These are phyloP conservation scores for Kazachstania kunashirensis DNA, from an alignment of 805 yeast species.

Conservation along the genomic window DNA sequence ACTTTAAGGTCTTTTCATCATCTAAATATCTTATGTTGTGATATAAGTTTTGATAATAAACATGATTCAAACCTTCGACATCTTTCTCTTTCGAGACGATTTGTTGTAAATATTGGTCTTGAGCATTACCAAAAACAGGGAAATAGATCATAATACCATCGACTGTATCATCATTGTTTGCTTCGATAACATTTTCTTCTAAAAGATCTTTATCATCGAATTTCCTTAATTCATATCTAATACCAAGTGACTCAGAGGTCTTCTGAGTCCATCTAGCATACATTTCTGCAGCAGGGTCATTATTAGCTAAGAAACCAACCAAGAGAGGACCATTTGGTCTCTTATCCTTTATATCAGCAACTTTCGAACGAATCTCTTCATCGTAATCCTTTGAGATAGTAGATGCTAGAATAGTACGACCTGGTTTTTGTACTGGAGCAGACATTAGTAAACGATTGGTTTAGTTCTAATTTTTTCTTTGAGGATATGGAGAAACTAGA, in stretches of 20 bases:
- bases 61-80: slow-evolving; percentile 89
- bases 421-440: slow-evolving; percentile 4
- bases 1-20: slow-evolving; percentile 60
- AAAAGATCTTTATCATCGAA: slow-evolving; percentile 67
- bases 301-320: slow-evolving; percentile 87
- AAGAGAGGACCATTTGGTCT: slow-evolving; percentile 52
- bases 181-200: slow-evolving; percentile 73
- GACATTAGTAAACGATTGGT: too few relatives aligned
- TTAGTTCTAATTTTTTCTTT: too few relatives aligned
- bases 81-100: slow-evolving; percentile 86
- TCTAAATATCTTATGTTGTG: slow-evolving; percentile 86
- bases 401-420: slow-evolving; percentile 56
- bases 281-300: slow-evolving; percentile 90
- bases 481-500: too few relatives aligned
- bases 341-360: slow-evolving; percentile 34
- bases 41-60: slow-evolving; percentile 87
- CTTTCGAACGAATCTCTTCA: slow-evolving; percentile 57
- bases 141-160: slow-evolving; percentile 95
- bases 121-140: slow-evolving; percentile 92
- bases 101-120: slow-evolving; percentile 93
- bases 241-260: slow-evolving; percentile 79
- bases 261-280: slow-evolving; percentile 95
- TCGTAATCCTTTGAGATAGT: slow-evolving; percentile 74
- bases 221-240: slow-evolving; percentile 66
- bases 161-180: slow-evolving; percentile 65